Conservation (phyloP, 2,329 filamentous ascomycete genomes). For the Madurella mycetomatis region DNA sequence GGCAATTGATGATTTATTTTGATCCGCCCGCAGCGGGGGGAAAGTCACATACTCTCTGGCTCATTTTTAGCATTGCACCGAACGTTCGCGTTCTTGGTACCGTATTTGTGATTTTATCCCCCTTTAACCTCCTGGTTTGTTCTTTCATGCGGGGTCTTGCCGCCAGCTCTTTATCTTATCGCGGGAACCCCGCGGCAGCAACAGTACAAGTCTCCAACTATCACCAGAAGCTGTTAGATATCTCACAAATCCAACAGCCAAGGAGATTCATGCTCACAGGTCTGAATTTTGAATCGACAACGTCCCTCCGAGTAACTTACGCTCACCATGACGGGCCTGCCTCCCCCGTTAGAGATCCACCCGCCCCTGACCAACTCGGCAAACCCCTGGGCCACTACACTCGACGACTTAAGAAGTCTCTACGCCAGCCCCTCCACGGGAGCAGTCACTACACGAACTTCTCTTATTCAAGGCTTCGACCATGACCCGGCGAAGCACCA, state of each 20-base stretch:
- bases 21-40: constrained; percentile 4
- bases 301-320: neutral
- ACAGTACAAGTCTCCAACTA: neutral
- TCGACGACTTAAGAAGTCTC: constrained; percentile 56
- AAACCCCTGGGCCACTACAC: constrained; percentile 68
- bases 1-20: constrained; percentile 80
- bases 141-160: constrained; percentile 16
- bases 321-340: constrained; percentile 26
- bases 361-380: constrained; percentile 72
- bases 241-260: neutral
- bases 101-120: neutral
- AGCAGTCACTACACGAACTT: constrained; percentile 70
- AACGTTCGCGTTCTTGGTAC: too few species aligned
- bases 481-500: constrained; percentile 59
- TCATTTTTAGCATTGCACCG: too few species aligned
- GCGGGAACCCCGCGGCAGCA: constrained; percentile 1
- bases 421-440: constrained; percentile 61
- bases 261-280: neutral
- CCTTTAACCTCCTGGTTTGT: neutral
- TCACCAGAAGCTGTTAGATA: too few species aligned
- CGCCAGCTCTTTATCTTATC: constrained; percentile 26
- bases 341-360: constrained; percentile 49
- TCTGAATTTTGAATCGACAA: neutral
- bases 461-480: constrained; percentile 58
- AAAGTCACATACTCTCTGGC: neutral